Conservation (phyloP, 2,329 filamentous ascomycete genomes). For the Drechslerella stenobrocha region DNA sequence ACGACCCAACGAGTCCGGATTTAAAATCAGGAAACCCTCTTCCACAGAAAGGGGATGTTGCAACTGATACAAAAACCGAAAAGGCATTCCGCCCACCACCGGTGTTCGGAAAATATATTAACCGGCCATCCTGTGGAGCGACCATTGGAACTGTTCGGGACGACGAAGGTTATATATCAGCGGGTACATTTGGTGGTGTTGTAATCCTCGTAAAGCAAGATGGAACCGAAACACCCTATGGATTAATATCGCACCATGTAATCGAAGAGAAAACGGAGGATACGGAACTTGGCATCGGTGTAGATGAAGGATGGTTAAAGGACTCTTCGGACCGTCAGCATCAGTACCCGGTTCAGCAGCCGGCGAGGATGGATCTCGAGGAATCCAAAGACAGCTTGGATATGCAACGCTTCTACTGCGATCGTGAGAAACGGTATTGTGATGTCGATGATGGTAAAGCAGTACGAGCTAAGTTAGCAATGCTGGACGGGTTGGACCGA, state of each 20-base stretch:
- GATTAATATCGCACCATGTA: conserved; percentile 45
- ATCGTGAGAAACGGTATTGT: conserved; percentile 46
- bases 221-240: conserved; percentile 44
- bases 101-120: conserved; percentile 39
- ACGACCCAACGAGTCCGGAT: background rate
- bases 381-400: conserved; percentile 46
- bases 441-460: conserved; percentile 46
- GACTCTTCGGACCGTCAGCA: conserved; percentile 37
- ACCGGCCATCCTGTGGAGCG: conserved; percentile 40
- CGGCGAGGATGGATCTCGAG: conserved; percentile 41
- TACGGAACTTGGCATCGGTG: conserved; percentile 41
- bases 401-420: conserved; percentile 47
- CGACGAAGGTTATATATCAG: conserved; percentile 37
- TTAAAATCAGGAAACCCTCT: background rate
- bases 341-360: conserved; percentile 37
- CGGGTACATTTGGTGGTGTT: conserved; percentile 45
- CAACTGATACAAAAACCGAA: conserved; percentile 11
- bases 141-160: conserved; percentile 39
- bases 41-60: background rate
- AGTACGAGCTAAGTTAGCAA: conserved; percentile 38
- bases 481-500: conserved; percentile 37
- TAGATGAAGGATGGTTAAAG: conserved; percentile 45
- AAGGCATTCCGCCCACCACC: conserved; percentile 43
- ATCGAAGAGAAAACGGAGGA: conserved; percentile 46
- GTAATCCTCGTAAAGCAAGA: conserved; percentile 43